These are phyloP conservation scores for Gossypioides kirkii DNA, from an alignment of 345 rosid genomes.

Conservation along the genomic window DNA sequence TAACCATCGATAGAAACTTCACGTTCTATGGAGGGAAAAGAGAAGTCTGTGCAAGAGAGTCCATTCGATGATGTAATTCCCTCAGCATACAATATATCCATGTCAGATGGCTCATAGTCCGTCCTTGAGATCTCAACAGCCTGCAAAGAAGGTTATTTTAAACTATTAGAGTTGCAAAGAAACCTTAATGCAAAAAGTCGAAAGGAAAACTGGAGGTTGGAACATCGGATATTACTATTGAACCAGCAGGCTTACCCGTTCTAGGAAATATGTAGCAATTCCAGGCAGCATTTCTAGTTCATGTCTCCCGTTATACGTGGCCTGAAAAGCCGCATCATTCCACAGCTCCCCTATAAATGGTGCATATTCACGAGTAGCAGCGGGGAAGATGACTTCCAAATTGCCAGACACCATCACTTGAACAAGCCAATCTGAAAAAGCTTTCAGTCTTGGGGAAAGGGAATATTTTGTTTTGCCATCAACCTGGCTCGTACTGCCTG, in stretches of 20 bases:
- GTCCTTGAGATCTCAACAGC: conserved; percentile 69
- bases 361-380: conserved; percentile 59
- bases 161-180: not conserved
- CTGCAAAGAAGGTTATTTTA: conserved; percentile 33
- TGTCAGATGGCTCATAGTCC: conserved; percentile 69
- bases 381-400: conserved; percentile 57
- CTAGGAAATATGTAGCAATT: conserved; percentile 76
- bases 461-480: conserved; percentile 39
- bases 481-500: conserved; percentile 31
- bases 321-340: conserved; percentile 76
- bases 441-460: conserved; percentile 46
- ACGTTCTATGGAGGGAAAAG: conserved; percentile 40
- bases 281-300: conserved; percentile 67
- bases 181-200: not conserved
- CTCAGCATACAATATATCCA: conserved; percentile 80
- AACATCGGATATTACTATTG: not conserved
- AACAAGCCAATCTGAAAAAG: conserved; percentile 74
- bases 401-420: conserved; percentile 65
- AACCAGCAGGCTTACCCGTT: conserved; percentile 45
- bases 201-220: not conserved
- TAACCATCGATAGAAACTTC: conserved; percentile 31
- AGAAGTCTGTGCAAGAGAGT: conserved; percentile 70
- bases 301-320: conserved; percentile 65
- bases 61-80: conserved; percentile 66
- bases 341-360: conserved; percentile 63